phyloP scores from a whole-genome alignment of 352 stramenopile species.

The Halophytophthora batemanensis region DNA sequence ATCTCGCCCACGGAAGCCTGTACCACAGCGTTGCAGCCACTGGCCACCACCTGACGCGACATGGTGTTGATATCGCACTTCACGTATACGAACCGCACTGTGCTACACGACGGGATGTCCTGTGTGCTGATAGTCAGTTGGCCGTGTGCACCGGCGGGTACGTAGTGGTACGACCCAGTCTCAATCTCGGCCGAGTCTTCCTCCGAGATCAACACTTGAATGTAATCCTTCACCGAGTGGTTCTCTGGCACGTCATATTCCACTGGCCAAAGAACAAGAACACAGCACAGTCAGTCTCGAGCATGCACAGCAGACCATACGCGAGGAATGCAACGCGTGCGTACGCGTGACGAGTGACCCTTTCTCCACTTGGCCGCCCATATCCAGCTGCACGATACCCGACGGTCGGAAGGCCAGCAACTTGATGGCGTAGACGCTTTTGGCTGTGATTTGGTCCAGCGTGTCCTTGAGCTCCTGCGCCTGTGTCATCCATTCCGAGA shows the following conservation, averaged over 20 bases:
- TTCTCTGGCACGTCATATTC: constrained; percentile 78
- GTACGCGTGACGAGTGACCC: constrained; percentile 78
- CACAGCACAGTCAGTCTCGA: constrained; percentile 1
- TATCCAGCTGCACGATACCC: constrained; percentile 79
- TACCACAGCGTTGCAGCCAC: constrained; percentile 80
- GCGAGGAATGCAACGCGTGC: constrained; percentile 1
- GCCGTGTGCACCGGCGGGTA: constrained; percentile 54
- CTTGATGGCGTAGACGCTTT: constrained; percentile 65
- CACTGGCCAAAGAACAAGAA: constrained; percentile 34
- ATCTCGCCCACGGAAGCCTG: constrained; percentile 84
- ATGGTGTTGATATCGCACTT: constrained; percentile 88
- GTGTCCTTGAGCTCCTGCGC: constrained; percentile 73
- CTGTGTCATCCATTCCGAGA: constrained; percentile 63
- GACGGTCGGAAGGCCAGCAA: constrained; percentile 77
- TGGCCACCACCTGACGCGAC: constrained; percentile 76
- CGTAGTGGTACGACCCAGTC: constrained; percentile 76
- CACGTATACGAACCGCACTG: constrained; percentile 82
- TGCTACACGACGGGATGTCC: constrained; percentile 60
- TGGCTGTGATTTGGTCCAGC: constrained; percentile 63
- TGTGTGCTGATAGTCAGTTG: constrained; percentile 80
- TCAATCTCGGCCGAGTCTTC: constrained; percentile 71
- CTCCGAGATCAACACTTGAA: constrained; percentile 77
- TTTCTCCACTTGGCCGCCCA: constrained; percentile 83
- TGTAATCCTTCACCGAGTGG: constrained; percentile 85
- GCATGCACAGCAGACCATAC: not conserved